These are phyloP conservation scores for Starmerella stigmatis DNA, from an alignment of 805 yeast species.

Conservation along the genomic window DNA sequence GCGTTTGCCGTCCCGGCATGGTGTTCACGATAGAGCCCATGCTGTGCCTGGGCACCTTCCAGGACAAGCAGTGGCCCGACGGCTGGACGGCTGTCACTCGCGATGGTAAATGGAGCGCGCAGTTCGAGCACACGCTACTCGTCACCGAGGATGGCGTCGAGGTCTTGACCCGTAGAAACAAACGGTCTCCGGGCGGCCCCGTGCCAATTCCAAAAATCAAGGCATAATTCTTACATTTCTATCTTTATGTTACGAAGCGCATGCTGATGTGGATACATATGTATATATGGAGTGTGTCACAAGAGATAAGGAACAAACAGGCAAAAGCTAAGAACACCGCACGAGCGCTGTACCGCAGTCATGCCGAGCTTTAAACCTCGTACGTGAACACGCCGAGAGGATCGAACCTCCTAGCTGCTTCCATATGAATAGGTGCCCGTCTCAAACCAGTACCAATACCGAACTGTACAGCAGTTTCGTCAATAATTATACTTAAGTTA, in stretches of 20 bases:
- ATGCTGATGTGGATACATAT: too few species aligned
- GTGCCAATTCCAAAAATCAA: conserved; percentile 22
- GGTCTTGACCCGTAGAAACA: conserved; percentile 71
- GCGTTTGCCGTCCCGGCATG: conserved; percentile 91
- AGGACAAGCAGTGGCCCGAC: conserved; percentile 89
- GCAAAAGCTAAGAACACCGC: too few species aligned
- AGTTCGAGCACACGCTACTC: conserved; percentile 80
- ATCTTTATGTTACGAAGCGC: too few species aligned
- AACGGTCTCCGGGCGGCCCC: conserved; percentile 83
- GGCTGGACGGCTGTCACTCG: conserved; percentile 91
- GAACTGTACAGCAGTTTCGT: conserved; percentile 7
- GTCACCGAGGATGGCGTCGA: conserved; percentile 93
- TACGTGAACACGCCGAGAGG: too few species aligned
- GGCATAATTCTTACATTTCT: too few species aligned
- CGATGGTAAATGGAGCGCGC: conserved; percentile 86
- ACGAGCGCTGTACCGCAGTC: too few species aligned
- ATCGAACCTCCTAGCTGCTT: too few species aligned
- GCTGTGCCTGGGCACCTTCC: conserved; percentile 76
- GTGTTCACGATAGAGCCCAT: conserved; percentile 96
- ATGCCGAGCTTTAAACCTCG: neutral
- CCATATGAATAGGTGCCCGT: too few species aligned
- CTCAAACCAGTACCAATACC: neutral
- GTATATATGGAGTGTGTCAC: too few species aligned
- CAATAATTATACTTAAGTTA: conserved; percentile 9
- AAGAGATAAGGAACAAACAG: too few species aligned